Evolutionary conservation across 441 rosid species (phyloP).

Genomic region (Adansonia madagascariensis): DNA sequence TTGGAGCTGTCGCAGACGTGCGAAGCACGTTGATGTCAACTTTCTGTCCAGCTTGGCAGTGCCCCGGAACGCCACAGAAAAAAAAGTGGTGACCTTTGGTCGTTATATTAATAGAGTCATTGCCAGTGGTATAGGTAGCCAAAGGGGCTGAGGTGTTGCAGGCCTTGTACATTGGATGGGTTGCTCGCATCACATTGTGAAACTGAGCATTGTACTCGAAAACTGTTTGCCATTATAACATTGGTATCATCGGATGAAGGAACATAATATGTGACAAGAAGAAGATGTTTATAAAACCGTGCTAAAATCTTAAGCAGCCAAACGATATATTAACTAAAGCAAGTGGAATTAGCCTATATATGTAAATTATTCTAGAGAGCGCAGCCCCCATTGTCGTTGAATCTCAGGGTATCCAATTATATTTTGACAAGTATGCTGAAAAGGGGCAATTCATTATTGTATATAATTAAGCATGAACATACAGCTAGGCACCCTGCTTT

Average conservation of each 20-base stretch:
- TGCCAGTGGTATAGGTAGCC: slow-evolving; percentile 80
- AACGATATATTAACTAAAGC: not conserved
- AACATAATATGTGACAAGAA: not conserved
- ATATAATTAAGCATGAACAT: slow-evolving; percentile 13
- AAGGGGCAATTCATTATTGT: not conserved
- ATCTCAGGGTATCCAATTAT: not conserved
- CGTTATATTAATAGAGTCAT: slow-evolving; percentile 74
- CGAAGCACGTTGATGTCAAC: slow-evolving; percentile 81
- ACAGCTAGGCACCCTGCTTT: not conserved
- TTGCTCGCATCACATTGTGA: slow-evolving; percentile 88
- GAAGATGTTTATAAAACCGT: not conserved
- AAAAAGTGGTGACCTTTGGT: slow-evolving; percentile 82
- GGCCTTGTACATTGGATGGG: slow-evolving; percentile 68
- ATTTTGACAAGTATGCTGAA: not conserved
- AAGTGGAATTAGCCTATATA: not conserved
- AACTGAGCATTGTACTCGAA: slow-evolving; percentile 78
- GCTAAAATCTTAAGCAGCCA: not conserved
- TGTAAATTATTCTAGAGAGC: not conserved
- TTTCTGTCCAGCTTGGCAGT: slow-evolving; percentile 84
- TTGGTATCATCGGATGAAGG: not conserved
- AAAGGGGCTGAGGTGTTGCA: slow-evolving; percentile 77
- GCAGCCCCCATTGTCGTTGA: not conserved
- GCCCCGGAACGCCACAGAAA: slow-evolving; percentile 88
- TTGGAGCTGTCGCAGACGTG: slow-evolving; percentile 32
- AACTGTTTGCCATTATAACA: slow-evolving; percentile 41